These are phyloP conservation scores for Pseudopediastrum boryanum DNA, from an alignment of 139 green algal species.

Conservation along the genomic window DNA sequence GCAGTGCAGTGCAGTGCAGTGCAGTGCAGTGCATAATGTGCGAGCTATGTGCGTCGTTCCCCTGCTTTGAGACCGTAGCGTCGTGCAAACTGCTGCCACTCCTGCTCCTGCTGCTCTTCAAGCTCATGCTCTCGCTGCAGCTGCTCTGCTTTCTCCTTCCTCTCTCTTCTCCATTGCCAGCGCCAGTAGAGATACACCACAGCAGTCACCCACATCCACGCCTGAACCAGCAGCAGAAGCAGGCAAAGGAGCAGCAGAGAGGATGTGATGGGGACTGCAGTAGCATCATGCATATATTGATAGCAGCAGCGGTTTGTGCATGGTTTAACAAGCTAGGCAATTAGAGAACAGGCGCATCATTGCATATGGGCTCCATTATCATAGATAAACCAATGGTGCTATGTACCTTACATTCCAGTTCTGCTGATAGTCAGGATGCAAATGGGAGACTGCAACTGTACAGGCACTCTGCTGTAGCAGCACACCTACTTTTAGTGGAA, in stretches of 20 bases:
- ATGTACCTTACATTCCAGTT: too few relatives aligned
- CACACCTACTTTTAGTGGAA: too few relatives aligned
- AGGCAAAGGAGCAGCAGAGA: background rate
- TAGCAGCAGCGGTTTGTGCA: background rate
- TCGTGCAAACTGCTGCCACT: conserved; percentile 29
- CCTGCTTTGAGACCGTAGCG: too few relatives aligned
- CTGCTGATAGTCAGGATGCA: too few relatives aligned
- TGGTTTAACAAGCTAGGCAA: background rate
- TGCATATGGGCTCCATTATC: too few relatives aligned
- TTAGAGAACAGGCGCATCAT: background rate
- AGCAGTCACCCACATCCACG: conserved; percentile 37
- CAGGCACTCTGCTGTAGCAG: too few relatives aligned
- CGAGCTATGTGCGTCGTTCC: too few relatives aligned
- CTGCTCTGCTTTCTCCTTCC: conserved; percentile 12
- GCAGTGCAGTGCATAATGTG: too few relatives aligned
- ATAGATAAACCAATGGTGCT: too few relatives aligned
- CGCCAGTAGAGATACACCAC: conserved; percentile 30
- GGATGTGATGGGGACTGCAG: background rate
- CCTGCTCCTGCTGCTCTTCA: conserved; percentile 7
- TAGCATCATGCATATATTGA: background rate
- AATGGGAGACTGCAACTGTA: too few relatives aligned
- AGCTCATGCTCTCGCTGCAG: conserved; percentile 16
- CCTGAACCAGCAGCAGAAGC: background rate
- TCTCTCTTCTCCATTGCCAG: conserved; percentile 24
- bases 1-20: too few relatives aligned